These are phyloP conservation scores for Aspergillus cejpii DNA, from an alignment of 2,329 filamentous ascomycete genomes.

Conservation along the genomic window DNA sequence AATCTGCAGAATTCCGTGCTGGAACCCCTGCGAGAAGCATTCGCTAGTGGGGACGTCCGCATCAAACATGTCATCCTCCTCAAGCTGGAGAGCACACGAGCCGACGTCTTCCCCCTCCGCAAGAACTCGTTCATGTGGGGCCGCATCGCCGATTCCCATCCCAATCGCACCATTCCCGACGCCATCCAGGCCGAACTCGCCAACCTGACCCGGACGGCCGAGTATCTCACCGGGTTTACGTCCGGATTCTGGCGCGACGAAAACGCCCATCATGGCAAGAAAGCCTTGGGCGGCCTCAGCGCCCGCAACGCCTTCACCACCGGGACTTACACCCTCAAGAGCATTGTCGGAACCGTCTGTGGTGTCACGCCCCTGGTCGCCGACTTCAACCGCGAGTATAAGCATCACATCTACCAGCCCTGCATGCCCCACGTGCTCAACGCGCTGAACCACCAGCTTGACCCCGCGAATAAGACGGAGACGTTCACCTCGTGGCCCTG, in stretches of 20 bases:
- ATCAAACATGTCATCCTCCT: slow-evolving; percentile 44
- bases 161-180: slow-evolving; percentile 31
- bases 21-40: slow-evolving; percentile 21
- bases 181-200: slow-evolving; percentile 21
- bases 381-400: slow-evolving; percentile 41
- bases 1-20: slow-evolving; percentile 31
- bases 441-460: slow-evolving; percentile 20
- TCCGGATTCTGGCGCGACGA: slow-evolving; percentile 23
- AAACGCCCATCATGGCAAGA: slow-evolving; percentile 12
- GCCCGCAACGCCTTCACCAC: slow-evolving; percentile 40
- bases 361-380: slow-evolving; percentile 40
- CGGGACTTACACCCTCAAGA: slow-evolving; percentile 43
- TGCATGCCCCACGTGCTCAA: slow-evolving; percentile 38
- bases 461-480: slow-evolving; percentile 18
- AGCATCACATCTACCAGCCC: slow-evolving; percentile 42
- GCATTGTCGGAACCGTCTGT: slow-evolving; percentile 39
- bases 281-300: slow-evolving; percentile 38
- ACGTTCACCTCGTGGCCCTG: slow-evolving; percentile 30
- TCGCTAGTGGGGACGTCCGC: slow-evolving; percentile 26
- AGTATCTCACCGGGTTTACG: slow-evolving; percentile 24
- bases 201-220: slow-evolving; percentile 27
- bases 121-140: slow-evolving; percentile 36
- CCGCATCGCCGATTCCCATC: slow-evolving; percentile 35
- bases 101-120: slow-evolving; percentile 42
- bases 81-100: slow-evolving; percentile 43